Evolutionary conservation across 345 rosid genomes (phyloP).

Genomic region (Pugionium cornutum): DNA sequence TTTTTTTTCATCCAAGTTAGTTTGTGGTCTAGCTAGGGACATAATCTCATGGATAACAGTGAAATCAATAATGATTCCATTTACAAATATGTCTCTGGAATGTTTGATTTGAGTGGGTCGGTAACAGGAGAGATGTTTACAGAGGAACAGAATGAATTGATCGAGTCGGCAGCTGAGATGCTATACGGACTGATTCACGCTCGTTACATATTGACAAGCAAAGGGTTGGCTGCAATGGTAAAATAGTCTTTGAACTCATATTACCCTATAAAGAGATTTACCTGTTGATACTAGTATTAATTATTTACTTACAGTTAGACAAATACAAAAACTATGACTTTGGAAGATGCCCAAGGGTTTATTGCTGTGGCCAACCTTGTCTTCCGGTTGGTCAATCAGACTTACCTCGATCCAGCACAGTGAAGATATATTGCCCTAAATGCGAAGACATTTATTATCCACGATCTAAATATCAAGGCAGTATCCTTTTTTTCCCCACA

Average conservation of each 20-base stretch:
- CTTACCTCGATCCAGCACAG: conserved; percentile 84
- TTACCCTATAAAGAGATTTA: conserved; percentile 2
- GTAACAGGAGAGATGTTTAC: conserved; percentile 83
- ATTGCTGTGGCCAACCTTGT: conserved; percentile 94
- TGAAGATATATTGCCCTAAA: conserved; percentile 86
- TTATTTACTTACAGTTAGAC: conserved; percentile 56
- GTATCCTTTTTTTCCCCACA: conserved; percentile 63
- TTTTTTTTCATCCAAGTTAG: neutral
- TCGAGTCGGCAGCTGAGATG: conserved; percentile 98
- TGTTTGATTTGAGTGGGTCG: conserved; percentile 37
- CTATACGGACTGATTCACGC: conserved; percentile 93
- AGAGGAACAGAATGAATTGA: conserved; percentile 91
- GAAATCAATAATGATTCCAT: neutral
- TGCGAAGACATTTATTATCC: conserved; percentile 93
- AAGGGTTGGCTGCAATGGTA: conserved; percentile 98
- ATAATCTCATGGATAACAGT: neutral
- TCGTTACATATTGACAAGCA: conserved; percentile 84
- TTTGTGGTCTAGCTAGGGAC: neutral
- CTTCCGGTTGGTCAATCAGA: conserved; percentile 94
- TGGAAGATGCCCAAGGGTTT: conserved; percentile 98
- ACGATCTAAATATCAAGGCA: conserved; percentile 92
- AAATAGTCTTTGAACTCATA: conserved; percentile 5
- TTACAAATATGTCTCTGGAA: conserved; percentile 22
- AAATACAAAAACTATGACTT: conserved; percentile 93
- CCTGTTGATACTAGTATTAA: conserved; percentile 10